Evolutionary conservation across 1,139 yeast genomes (phyloP).

Genomic region (Sugiyamaella pinicola): DNA sequence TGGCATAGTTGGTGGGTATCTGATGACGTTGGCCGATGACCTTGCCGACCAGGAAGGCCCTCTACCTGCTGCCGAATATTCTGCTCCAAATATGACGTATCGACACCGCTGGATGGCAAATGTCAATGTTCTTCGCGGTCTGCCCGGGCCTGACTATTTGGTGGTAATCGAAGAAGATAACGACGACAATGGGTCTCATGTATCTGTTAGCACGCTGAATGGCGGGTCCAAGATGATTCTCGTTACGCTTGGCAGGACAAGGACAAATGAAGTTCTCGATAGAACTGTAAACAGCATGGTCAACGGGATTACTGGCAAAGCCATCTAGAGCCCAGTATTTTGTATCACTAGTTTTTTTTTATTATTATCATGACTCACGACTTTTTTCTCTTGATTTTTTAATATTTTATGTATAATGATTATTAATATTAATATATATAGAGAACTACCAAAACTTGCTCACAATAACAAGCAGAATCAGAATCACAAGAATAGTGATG

Average conservation of each 20-base stretch:
- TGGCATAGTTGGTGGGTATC: constrained; percentile 35
- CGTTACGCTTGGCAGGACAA: constrained; percentile 11
- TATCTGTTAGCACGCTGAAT: constrained; percentile 14
- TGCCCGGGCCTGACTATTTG: constrained; percentile 37
- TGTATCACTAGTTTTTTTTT: constrained; percentile 2
- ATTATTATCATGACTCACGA: too few species aligned
- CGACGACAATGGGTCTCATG: constrained; percentile 6
- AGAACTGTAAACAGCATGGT: constrained; percentile 12
- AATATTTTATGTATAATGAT: too few species aligned
- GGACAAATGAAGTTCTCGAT: constrained; percentile 12
- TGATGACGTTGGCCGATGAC: constrained; percentile 36
- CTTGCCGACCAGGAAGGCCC: constrained; percentile 28
- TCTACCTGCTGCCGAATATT: constrained; percentile 17
- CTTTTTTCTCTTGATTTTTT: too few species aligned
- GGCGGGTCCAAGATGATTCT: constrained; percentile 21
- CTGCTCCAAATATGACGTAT: constrained; percentile 20
- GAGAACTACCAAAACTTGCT: constrained; percentile 69
- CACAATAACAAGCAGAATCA: constrained; percentile 82
- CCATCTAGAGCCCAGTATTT: neutral
- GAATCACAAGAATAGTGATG: constrained; percentile 79
- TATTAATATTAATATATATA: neutral
- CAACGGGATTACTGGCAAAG: constrained; percentile 9
- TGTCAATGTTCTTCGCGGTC: constrained; percentile 34
- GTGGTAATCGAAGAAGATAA: constrained; percentile 25
- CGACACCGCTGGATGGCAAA: constrained; percentile 35